phyloP scores from a whole-genome alignment of 1,139 yeast genomes.

The Torulaspora pretoriensis region DNA sequence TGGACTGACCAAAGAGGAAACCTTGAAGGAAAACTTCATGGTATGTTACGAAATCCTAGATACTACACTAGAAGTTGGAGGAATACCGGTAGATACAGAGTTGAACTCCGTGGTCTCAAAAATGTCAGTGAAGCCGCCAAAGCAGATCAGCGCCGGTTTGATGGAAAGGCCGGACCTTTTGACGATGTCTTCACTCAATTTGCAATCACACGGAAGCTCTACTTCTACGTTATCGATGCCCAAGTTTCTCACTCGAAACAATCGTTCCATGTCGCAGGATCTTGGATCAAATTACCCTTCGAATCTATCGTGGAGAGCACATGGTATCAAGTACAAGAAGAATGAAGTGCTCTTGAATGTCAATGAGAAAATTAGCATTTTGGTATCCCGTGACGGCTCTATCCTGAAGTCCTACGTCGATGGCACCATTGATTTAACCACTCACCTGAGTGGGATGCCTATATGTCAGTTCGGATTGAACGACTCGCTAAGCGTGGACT shows the following conservation, averaged over 20 bases:
- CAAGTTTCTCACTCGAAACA: constrained; percentile 20
- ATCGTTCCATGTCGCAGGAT: constrained; percentile 17
- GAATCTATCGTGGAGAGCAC: constrained; percentile 63
- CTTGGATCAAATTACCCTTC: constrained; percentile 21
- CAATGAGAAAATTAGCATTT: constrained; percentile 65
- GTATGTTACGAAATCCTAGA: constrained; percentile 72
- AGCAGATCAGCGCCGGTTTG: constrained; percentile 9
- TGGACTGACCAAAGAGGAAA: constrained; percentile 27
- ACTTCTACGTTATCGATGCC: constrained; percentile 16
- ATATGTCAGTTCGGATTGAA: constrained; percentile 60
- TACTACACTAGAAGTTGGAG: constrained; percentile 67
- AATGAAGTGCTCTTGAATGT: constrained; percentile 80
- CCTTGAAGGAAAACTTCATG: constrained; percentile 56
- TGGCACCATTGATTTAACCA: constrained; percentile 68
- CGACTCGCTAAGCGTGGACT: constrained; percentile 37
- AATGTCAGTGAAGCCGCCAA: constrained; percentile 27
- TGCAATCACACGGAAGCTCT: constrained; percentile 4
- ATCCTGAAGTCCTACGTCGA: constrained; percentile 69
- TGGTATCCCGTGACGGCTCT: constrained; percentile 58
- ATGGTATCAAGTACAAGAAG: constrained; percentile 71
- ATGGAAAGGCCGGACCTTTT: constrained; percentile 10
- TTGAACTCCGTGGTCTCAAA: constrained; percentile 39
- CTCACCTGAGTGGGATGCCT: constrained; percentile 75
- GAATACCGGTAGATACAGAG: constrained; percentile 76
- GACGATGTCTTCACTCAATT: constrained; percentile 8